Evolutionary conservation across 1,284 basidiomycete species (phyloP).

Genomic region (Pseudozyma sp.): DNA sequence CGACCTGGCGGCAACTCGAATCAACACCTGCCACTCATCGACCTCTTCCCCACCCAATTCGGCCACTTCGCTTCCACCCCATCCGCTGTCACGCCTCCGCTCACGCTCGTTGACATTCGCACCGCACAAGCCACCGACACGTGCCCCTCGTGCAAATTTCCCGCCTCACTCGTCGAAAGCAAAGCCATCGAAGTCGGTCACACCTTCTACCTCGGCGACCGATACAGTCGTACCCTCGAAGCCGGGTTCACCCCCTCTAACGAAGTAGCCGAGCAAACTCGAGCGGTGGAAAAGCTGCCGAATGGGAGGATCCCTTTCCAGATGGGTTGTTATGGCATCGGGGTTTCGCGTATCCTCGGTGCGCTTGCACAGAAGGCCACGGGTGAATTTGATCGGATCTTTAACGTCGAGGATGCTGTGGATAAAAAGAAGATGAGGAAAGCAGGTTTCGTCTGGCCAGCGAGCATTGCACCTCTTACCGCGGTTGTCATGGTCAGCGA

Average conservation of each 20-base stretch:
- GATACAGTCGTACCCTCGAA: constrained; percentile 65
- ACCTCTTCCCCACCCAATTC: constrained; percentile 53
- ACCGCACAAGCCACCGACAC: constrained; percentile 50
- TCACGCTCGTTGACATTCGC: constrained; percentile 41
- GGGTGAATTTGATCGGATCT: constrained; percentile 7
- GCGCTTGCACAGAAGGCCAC: constrained; percentile 60
- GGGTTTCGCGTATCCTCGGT: constrained; percentile 68
- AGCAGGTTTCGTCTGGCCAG: constrained; percentile 64
- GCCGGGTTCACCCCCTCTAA: constrained; percentile 36
- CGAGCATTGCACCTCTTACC: constrained; percentile 56
- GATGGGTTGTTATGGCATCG: constrained; percentile 70
- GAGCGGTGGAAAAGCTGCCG: constrained; percentile 6
- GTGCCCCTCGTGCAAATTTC: constrained; percentile 52
- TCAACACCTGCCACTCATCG: constrained; percentile 15
- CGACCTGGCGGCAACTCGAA: neutral
- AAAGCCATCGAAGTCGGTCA: constrained; percentile 69
- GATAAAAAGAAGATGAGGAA: constrained; percentile 8
- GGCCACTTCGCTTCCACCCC: constrained; percentile 4
- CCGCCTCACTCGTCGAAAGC: constrained; percentile 38
- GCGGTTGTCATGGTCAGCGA: constrained; percentile 29
- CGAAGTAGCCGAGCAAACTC: neutral
- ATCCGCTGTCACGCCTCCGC: constrained; percentile 12
- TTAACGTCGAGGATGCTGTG: neutral
- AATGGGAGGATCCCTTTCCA: constrained; percentile 59
- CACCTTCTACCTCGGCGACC: constrained; percentile 68